A percentile compares a stretch with the other conserved stretches of the same genome.
phyloP scores from a whole-genome alignment of 768 basidiomycete genomes.

The Leccinum subtestaceum region DNA sequence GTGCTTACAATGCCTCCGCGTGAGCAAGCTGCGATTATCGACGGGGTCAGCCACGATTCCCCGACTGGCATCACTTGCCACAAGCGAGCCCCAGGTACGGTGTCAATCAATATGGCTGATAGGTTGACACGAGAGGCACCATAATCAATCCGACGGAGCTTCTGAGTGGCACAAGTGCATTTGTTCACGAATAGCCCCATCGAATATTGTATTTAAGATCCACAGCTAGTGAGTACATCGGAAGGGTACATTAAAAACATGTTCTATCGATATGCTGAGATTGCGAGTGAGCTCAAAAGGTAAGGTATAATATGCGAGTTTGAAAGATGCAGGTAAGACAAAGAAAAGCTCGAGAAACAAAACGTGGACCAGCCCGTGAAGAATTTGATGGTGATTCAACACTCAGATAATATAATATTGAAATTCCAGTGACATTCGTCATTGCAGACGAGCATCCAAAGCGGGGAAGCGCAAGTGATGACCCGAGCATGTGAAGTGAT shows the following conservation, averaged over 20 bases:
- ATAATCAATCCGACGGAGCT: background rate
- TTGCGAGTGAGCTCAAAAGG: constrained; percentile 14
- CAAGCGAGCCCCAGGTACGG: background rate
- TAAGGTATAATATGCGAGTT: constrained; percentile 25
- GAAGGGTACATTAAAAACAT: constrained; percentile 23
- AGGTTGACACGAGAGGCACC: background rate
- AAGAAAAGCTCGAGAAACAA: constrained; percentile 1
- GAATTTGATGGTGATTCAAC: constrained; percentile 10
- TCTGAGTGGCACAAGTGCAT: background rate
- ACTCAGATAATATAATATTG: constrained; percentile 3
- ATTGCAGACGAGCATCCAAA: constrained; percentile 6
- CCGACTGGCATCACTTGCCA: background rate
- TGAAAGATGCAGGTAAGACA: constrained; percentile 7
- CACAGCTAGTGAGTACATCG: constrained; percentile 24
- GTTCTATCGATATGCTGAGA: constrained; percentile 29
- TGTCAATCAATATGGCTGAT: background rate
- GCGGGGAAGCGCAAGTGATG: constrained; percentile 1
- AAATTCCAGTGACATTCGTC: constrained; percentile 4
- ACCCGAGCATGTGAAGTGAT: constrained; percentile 5
- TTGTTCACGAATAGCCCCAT: constrained; percentile 16
- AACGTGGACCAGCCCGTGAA: constrained; percentile 22
- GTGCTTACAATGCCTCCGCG: background rate
- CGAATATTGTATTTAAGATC: constrained; percentile 17
- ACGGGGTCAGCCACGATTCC: background rate
- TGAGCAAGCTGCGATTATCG: background rate